A percentile compares a stretch with the other conserved stretches of the same genome.
Evolutionary conservation across 73 alveolate genomes (phyloP).

Genomic region (Blepharisma japonicum): DNA sequence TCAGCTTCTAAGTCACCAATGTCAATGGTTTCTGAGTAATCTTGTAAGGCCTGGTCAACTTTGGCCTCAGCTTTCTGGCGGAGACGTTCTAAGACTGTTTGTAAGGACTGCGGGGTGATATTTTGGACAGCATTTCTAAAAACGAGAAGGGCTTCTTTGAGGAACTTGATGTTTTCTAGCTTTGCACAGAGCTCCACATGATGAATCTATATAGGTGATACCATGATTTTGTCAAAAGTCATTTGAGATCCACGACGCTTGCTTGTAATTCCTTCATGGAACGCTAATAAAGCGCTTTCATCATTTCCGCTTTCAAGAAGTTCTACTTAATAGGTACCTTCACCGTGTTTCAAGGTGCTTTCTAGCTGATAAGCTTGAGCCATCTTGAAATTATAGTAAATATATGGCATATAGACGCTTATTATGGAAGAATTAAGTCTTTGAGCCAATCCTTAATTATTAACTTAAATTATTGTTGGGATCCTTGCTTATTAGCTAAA

Average conservation of each 20-base stretch:
- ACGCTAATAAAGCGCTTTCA: slow-evolving; percentile 17
- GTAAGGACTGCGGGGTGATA: slow-evolving; percentile 5
- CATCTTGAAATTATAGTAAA: too few species aligned
- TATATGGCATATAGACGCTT: too few species aligned
- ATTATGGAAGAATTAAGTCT: too few species aligned
- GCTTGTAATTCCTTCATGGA: slow-evolving; percentile 13
- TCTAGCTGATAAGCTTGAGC: not conserved
- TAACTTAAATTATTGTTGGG: too few species aligned
- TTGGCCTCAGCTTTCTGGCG: slow-evolving; percentile 17
- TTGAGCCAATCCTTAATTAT: too few species aligned
- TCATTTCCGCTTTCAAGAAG: not conserved
- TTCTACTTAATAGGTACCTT: not conserved
- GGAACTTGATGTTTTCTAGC: not conserved
- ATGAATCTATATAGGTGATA: not conserved
- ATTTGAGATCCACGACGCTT: not conserved
- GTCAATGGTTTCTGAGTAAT: not conserved
- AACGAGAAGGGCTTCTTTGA: slow-evolving; percentile 23
- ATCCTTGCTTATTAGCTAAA: too few species aligned
- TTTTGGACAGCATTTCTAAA: slow-evolving; percentile 20
- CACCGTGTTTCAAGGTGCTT: slow-evolving; percentile 14
- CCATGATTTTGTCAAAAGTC: slow-evolving; percentile 20
- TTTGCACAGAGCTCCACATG: slow-evolving; percentile 21
- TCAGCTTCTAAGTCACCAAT: slow-evolving; percentile 11
- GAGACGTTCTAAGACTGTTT: not conserved
- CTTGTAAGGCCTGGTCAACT: not conserved